Conservation (phyloP, 768 basidiomycete genomes). For the Coprinellus micaceus region DNA sequence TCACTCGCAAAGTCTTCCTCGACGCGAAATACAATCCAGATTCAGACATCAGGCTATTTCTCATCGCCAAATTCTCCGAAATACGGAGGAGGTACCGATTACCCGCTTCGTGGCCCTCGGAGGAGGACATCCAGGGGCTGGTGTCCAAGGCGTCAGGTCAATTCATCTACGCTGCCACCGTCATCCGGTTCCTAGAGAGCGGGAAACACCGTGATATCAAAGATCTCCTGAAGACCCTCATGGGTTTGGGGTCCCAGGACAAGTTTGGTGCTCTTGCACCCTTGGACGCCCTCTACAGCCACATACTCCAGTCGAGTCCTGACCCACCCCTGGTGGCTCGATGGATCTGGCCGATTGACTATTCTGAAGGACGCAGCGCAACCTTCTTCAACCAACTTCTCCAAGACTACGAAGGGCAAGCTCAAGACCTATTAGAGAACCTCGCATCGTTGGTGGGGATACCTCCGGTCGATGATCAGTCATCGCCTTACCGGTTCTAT, state of each 20-base stretch:
- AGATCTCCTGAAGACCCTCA: slow-evolving; percentile 4
- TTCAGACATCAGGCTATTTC: neutral
- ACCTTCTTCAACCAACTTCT: neutral
- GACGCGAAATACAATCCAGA: neutral
- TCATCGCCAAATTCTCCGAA: neutral
- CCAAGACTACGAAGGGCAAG: neutral
- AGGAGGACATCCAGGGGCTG: neutral
- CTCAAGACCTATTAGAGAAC: neutral
- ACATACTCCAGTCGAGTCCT: neutral
- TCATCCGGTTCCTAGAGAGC: slow-evolving; percentile 10
- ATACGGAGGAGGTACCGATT: slow-evolving; percentile 6
- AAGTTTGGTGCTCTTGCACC: neutral
- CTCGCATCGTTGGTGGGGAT: neutral
- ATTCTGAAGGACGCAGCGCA: neutral
- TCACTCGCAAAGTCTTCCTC: neutral
- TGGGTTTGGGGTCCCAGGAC: neutral
- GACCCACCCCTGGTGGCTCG: neutral
- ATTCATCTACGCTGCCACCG: slow-evolving; percentile 16
- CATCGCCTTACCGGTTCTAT: neutral
- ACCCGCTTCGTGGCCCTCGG: neutral
- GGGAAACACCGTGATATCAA: slow-evolving; percentile 6
- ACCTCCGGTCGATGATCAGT: neutral
- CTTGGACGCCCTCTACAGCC: slow-evolving; percentile 7
- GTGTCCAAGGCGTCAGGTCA: slow-evolving; percentile 11
- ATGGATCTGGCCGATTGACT: neutral